Evolutionary conservation across 768 basidiomycete species (phyloP).

Genomic region (Collybia sordida): DNA sequence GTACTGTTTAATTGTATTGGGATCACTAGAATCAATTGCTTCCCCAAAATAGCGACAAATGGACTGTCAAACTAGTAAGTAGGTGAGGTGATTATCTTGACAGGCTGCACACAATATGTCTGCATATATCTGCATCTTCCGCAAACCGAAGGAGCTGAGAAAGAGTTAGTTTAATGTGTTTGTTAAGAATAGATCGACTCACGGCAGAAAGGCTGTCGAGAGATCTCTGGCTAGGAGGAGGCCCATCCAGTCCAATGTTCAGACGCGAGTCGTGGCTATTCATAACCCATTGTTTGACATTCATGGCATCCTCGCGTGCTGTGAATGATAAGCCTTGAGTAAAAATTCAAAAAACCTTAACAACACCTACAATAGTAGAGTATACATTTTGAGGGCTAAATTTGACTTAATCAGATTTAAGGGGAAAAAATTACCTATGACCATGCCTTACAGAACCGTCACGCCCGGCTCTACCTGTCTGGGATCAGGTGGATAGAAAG

Average conservation of each 20-base stretch:
- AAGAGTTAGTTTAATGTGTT: background rate
- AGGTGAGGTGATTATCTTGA: background rate
- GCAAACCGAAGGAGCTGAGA: slow-evolving; percentile 44
- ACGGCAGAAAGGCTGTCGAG: slow-evolving; percentile 65
- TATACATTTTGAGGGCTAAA: slow-evolving; percentile 76
- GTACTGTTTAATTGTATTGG: slow-evolving; percentile 43
- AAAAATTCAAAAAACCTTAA: background rate
- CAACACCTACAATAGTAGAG: slow-evolving; percentile 71
- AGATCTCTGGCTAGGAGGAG: slow-evolving; percentile 67
- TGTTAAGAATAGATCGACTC: slow-evolving; percentile 15
- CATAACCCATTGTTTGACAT: slow-evolving; percentile 53
- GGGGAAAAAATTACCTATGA: background rate
- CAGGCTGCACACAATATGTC: slow-evolving; percentile 62
- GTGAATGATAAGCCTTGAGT: background rate
- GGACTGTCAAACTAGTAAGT: slow-evolving; percentile 35
- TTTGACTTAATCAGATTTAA: background rate
- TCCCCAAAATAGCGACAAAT: slow-evolving; percentile 87
- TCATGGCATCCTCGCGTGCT: slow-evolving; percentile 77
- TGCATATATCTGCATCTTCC: slow-evolving; percentile 58
- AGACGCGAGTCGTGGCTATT: slow-evolving; percentile 43
- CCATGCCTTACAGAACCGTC: slow-evolving; percentile 64
- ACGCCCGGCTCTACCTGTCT: slow-evolving; percentile 72
- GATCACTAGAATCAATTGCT: slow-evolving; percentile 47
- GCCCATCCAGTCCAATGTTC: slow-evolving; percentile 42
- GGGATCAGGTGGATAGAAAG: slow-evolving; percentile 4